Evolutionary conservation across 192 early-diverging fungal genomes (phyloP).

Genomic region (Coemansia asiatica): DNA sequence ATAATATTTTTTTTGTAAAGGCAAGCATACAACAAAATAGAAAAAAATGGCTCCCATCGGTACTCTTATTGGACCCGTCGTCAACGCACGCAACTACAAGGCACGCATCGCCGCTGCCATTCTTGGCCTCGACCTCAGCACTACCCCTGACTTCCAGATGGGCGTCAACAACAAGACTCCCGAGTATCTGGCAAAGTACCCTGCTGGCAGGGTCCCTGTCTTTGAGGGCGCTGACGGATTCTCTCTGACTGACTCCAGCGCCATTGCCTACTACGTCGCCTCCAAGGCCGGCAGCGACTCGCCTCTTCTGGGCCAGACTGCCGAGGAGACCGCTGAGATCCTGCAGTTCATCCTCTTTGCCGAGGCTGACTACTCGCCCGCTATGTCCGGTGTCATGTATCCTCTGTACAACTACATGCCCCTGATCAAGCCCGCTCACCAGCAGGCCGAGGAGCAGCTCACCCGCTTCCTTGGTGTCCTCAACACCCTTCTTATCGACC

Average conservation of each 20-base stretch:
- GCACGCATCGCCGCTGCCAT: constrained; percentile 75
- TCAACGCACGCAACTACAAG: constrained; percentile 58
- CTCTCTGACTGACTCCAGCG: constrained; percentile 76
- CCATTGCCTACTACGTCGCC: constrained; percentile 86
- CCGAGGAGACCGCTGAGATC: constrained; percentile 63
- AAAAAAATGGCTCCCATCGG: constrained; percentile 46
- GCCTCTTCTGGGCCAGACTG: constrained; percentile 60
- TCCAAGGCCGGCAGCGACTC: constrained; percentile 45
- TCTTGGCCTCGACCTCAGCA: constrained; percentile 72
- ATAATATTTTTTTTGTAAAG: not conserved
- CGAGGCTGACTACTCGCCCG: constrained; percentile 57
- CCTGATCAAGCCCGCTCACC: constrained; percentile 64
- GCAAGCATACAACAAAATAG: constrained; percentile 18
- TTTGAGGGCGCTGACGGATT: constrained; percentile 83
- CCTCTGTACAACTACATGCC: constrained; percentile 52
- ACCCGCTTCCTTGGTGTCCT: constrained; percentile 67
- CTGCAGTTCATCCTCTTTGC: constrained; percentile 65
- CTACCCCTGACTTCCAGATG: constrained; percentile 62
- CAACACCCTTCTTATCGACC: constrained; percentile 76
- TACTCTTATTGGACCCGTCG: constrained; percentile 31
- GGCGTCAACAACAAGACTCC: constrained; percentile 73
- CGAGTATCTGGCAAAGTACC: constrained; percentile 91
- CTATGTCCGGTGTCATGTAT: constrained; percentile 44
- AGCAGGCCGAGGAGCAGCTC: constrained; percentile 68
- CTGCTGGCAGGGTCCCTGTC: constrained; percentile 84